phyloP scores from a whole-genome alignment of 441 rosid species.

The Erodium chrysanthum region DNA sequence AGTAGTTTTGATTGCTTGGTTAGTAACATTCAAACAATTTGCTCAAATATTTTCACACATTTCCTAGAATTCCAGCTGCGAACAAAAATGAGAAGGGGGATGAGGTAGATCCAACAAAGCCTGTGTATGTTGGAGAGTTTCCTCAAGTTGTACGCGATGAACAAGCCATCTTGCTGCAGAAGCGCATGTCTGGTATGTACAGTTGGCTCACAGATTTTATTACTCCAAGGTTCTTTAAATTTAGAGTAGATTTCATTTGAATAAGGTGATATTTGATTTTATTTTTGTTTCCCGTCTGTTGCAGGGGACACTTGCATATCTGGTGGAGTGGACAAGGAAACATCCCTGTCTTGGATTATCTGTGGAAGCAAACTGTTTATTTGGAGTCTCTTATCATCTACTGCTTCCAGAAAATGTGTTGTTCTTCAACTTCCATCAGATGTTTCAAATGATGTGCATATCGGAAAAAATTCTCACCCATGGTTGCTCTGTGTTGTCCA shows the following conservation, averaged over 20 bases:
- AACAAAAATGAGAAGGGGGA: slow-evolving; percentile 38
- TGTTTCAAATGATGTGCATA: slow-evolving; percentile 27
- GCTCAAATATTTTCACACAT: slow-evolving; percentile 13
- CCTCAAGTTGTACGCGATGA: slow-evolving; percentile 78
- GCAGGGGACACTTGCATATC: slow-evolving; percentile 45
- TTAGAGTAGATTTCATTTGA: slow-evolving; percentile 5
- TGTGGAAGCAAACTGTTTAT: slow-evolving; percentile 55
- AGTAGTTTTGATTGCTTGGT: neutral
- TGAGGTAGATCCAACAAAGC: slow-evolving; percentile 53
- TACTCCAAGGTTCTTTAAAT: slow-evolving; percentile 10
- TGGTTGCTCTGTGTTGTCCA: slow-evolving; percentile 63
- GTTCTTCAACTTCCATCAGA: slow-evolving; percentile 53
- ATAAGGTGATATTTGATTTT: slow-evolving; percentile 15
- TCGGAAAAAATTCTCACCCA: slow-evolving; percentile 23
- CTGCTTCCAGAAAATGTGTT: slow-evolving; percentile 42
- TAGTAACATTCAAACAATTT: neutral
- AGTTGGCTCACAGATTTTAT: slow-evolving; percentile 3
- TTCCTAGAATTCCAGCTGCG: slow-evolving; percentile 42
- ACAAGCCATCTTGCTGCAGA: slow-evolving; percentile 39
- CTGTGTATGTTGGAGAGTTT: slow-evolving; percentile 83
- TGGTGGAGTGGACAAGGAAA: slow-evolving; percentile 77
- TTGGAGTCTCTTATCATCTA: slow-evolving; percentile 58
- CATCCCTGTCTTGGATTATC: slow-evolving; percentile 71
- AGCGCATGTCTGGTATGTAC: slow-evolving; percentile 49
- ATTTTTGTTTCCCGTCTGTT: slow-evolving; percentile 21